Percentiles rank a stretch among this genome's conserved stretches.
Evolutionary conservation across 148 eudicot genomes (phyloP).

Genomic region (Arbutus unedo): DNA sequence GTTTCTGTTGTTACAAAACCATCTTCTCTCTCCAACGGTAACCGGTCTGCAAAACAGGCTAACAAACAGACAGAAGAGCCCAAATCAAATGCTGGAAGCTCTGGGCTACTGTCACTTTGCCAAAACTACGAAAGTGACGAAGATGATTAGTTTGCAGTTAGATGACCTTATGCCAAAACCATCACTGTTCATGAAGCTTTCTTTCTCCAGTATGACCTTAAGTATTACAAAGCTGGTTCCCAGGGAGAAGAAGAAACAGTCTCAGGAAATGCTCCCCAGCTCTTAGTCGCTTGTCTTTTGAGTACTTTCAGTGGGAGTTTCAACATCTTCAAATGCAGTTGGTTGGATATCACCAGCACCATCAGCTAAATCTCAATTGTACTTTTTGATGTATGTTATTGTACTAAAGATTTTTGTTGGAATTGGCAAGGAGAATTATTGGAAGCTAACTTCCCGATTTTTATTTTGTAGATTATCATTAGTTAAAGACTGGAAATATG

Average conservation of each 20-base stretch:
- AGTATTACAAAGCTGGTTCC: background rate
- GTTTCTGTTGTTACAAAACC: slow-evolving; percentile 46
- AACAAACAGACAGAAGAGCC: slow-evolving; percentile 20
- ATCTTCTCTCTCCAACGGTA: slow-evolving; percentile 14
- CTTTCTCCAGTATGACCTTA: background rate
- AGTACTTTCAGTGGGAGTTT: no score
- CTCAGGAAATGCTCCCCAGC: background rate
- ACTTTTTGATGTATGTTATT: background rate
- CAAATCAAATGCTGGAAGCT: slow-evolving; percentile 17
- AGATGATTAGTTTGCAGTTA: slow-evolving; percentile 27
- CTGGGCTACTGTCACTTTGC: slow-evolving; percentile 49
- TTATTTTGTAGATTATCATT: no score
- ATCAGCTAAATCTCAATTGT: background rate
- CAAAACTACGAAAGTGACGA: slow-evolving; percentile 63
- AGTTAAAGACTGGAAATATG: no score
- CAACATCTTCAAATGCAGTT: no score
- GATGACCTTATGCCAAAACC: background rate
- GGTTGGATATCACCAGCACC: background rate
- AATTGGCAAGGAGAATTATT: no score
- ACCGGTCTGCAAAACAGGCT: slow-evolving; percentile 15
- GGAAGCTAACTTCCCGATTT: no score
- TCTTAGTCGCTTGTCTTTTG: background rate
- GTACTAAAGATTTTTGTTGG: background rate
- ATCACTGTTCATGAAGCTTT: background rate
- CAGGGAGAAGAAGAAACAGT: background rate